Conservation (phyloP, 495 filamentous ascomycete genomes). For the Tetracladium marchalianum region DNA sequence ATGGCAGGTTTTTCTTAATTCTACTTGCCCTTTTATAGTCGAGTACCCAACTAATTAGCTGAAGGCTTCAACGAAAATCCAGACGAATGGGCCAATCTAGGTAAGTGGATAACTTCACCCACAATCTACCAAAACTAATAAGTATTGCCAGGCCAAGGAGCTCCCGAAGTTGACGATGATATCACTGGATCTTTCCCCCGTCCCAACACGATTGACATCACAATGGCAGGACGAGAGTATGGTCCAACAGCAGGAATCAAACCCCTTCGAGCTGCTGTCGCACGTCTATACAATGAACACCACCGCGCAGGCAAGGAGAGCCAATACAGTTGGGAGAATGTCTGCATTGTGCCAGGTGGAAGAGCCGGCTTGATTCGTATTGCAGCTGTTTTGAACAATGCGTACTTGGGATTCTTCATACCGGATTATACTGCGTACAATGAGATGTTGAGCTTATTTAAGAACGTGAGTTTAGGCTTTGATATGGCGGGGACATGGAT, state of each 20-base stretch:
- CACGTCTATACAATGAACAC: slow-evolving; percentile 84
- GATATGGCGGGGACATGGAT: background rate
- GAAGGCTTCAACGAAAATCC: slow-evolving; percentile 78
- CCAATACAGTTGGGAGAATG: slow-evolving; percentile 97
- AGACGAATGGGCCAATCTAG: slow-evolving; percentile 80
- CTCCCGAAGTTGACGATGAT: slow-evolving; percentile 88
- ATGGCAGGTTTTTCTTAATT: no score
- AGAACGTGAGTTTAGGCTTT: slow-evolving; percentile 12
- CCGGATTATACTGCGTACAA: slow-evolving; percentile 77
- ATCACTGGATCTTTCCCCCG: slow-evolving; percentile 84
- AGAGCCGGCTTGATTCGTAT: slow-evolving; percentile 88
- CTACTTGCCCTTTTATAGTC: no score
- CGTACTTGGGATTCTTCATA: slow-evolving; percentile 84
- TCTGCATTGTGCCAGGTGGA: slow-evolving; percentile 94
- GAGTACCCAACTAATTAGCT: no score
- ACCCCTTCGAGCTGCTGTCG: slow-evolving; percentile 80
- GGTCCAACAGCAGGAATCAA: slow-evolving; percentile 92
- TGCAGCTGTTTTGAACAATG: slow-evolving; percentile 85
- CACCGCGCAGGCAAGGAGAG: slow-evolving; percentile 81
- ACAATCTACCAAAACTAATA: no score
- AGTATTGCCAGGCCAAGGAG: slow-evolving; percentile 55
- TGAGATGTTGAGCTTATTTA: slow-evolving; percentile 75
- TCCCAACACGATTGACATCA: slow-evolving; percentile 73
- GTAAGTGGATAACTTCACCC: no score
- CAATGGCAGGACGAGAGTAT: slow-evolving; percentile 71